Conservation (phyloP, 345 rosid species). For the Rhodamnia rubescens region DNA sequence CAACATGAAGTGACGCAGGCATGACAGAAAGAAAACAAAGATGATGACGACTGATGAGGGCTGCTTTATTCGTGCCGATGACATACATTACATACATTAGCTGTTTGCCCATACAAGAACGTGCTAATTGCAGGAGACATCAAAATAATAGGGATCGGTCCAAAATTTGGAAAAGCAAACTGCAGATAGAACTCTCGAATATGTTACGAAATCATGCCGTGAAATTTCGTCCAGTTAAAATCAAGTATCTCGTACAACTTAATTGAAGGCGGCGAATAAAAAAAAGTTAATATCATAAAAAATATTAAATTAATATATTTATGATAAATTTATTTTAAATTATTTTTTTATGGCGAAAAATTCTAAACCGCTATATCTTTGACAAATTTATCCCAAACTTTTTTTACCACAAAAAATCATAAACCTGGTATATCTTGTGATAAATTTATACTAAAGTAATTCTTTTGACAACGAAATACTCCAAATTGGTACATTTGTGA, state of each 20-base stretch:
- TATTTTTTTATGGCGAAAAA: no score
- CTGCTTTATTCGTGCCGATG: background rate
- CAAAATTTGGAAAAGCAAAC: background rate
- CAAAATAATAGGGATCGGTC: background rate
- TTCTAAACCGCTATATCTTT: no score
- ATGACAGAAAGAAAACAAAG: background rate
- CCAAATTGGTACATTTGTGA: no score
- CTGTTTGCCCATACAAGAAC: background rate
- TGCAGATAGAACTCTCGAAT: background rate
- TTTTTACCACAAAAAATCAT: no score
- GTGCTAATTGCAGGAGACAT: background rate
- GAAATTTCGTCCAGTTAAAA: background rate
- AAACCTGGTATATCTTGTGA: no score
- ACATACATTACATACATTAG: background rate
- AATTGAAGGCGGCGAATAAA: background rate
- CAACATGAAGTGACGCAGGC: background rate
- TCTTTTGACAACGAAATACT: no score
- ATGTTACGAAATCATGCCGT: background rate
- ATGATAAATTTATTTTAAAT: no score
- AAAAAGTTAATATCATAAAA: no score
- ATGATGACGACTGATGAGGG: fast-evolving
- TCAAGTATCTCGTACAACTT: fast-evolving
- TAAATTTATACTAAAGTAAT: no score
- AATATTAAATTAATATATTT: no score
- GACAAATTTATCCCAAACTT: no score